Evolutionary conservation across 2,329 filamentous ascomycete species (phyloP).

Genomic region (Diaporthe capsici): DNA sequence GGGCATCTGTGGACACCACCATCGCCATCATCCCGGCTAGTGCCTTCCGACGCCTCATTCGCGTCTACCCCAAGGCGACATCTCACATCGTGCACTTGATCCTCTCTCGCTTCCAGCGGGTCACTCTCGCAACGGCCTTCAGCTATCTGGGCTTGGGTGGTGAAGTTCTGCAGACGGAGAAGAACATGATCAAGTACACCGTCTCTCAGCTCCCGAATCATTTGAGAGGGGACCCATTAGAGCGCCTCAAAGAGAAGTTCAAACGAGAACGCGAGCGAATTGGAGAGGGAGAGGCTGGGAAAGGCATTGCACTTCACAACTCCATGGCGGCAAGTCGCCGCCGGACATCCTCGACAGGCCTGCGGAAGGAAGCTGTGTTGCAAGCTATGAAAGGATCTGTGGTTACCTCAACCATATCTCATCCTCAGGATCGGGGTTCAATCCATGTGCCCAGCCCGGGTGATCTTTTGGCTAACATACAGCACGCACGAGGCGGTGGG

Average conservation of each 20-base stretch:
- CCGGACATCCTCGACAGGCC: constrained; percentile 72
- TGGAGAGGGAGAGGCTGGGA: constrained; percentile 83
- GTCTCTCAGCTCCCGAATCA: constrained; percentile 93
- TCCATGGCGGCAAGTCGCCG: constrained; percentile 74
- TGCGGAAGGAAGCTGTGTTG: constrained; percentile 84
- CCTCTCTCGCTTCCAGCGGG: constrained; percentile 90
- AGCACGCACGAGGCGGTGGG: constrained; percentile 74
- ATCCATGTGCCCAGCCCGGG: constrained; percentile 75
- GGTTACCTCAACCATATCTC: constrained; percentile 56
- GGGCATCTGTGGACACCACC: constrained; percentile 95
- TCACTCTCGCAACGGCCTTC: constrained; percentile 94
- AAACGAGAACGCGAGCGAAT: constrained; percentile 85
- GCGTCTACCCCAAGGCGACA: constrained; percentile 95
- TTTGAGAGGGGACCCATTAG: constrained; percentile 84
- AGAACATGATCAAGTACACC: constrained; percentile 93
- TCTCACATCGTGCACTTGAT: constrained; percentile 99
- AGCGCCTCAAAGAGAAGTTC: constrained; percentile 94
- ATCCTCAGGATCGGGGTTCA: constrained; percentile 58
- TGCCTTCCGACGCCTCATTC: constrained; percentile 91
- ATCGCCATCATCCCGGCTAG: constrained; percentile 98
- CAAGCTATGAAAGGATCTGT: constrained; percentile 73
- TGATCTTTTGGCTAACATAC: constrained; percentile 84
- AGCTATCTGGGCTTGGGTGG: constrained; percentile 92
- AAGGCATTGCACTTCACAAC: constrained; percentile 97
- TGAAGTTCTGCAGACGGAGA: constrained; percentile 93